Evolutionary conservation across 2,329 filamentous ascomycete species (phyloP).

Genomic region (Exophiala viscosa): DNA sequence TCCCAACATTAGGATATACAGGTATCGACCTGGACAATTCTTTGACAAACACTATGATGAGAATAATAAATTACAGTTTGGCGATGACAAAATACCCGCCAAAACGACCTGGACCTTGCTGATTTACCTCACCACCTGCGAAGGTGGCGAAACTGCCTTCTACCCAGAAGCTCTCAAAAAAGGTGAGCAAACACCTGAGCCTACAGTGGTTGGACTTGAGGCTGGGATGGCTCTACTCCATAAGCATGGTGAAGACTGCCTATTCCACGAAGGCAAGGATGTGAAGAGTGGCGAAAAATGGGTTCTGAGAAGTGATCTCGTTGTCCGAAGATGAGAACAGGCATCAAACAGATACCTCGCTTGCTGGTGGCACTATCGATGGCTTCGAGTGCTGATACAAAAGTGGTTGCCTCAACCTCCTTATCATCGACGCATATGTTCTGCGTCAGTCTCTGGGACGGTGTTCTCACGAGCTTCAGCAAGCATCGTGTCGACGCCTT

Average conservation of each 20-base stretch:
- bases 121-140: constrained; percentile 79
- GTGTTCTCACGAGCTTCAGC: constrained; percentile 87
- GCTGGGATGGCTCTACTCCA: constrained; percentile 84
- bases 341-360: background rate
- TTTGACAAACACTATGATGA: constrained; percentile 96
- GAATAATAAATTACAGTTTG: constrained; percentile 66
- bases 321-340: constrained; percentile 36
- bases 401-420: background rate
- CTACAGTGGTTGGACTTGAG: constrained; percentile 69
- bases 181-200: constrained; percentile 42
- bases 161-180: constrained; percentile 63
- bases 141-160: constrained; percentile 87
- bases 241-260: constrained; percentile 82
- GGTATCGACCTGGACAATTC: constrained; percentile 81
- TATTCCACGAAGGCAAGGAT: constrained; percentile 82
- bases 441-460: constrained; percentile 71
- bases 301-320: constrained; percentile 79
- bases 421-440: constrained; percentile 52
- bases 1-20: constrained; percentile 83
- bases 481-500: constrained; percentile 88
- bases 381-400: background rate
- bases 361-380: background rate
- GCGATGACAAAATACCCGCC: constrained; percentile 47
- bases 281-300: constrained; percentile 82
- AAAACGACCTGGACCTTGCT: constrained; percentile 89